These are phyloP conservation scores for Calonectria pteridis DNA, from an alignment of 2,329 filamentous ascomycete species.

Conservation along the genomic window DNA sequence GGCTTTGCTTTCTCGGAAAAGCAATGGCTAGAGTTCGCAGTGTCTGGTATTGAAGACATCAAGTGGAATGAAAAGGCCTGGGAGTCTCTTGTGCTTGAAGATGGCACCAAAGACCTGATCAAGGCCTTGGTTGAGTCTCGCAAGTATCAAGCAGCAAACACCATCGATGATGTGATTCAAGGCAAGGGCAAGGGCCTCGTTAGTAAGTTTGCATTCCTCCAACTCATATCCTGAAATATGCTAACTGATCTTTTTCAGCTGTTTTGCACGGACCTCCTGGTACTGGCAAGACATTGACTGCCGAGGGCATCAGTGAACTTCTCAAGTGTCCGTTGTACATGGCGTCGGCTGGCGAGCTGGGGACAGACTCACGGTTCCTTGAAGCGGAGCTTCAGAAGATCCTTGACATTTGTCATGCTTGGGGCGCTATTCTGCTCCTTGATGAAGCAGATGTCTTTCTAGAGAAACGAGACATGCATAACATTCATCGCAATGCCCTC, in stretches of 20 bases:
- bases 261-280: conserved; percentile 89
- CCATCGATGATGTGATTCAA: conserved; percentile 85
- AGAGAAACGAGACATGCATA: conserved; percentile 84
- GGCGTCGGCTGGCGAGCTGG: conserved; percentile 85
- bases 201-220: conserved; percentile 51
- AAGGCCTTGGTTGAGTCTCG: conserved; percentile 84
- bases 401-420: conserved; percentile 85
- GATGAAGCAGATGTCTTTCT: conserved; percentile 90
- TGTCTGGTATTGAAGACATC: conserved; percentile 84
- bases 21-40: conserved; percentile 88
- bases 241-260: conserved; percentile 49
- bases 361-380: conserved; percentile 79
- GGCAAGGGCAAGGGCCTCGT: conserved; percentile 91
- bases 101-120: conserved; percentile 74
- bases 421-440: conserved; percentile 86
- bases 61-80: conserved; percentile 88
- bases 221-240: neutral
- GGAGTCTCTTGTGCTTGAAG: conserved; percentile 80
- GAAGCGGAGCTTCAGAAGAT: conserved; percentile 86
- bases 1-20: conserved; percentile 92
- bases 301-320: conserved; percentile 86
- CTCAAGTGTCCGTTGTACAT: conserved; percentile 86
- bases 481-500: conserved; percentile 86
- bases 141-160: conserved; percentile 83
- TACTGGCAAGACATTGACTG: conserved; percentile 90